These are phyloP conservation scores for Talaromyces rugulosus DNA, from an alignment of 2,329 filamentous ascomycete species.

Conservation along the genomic window DNA sequence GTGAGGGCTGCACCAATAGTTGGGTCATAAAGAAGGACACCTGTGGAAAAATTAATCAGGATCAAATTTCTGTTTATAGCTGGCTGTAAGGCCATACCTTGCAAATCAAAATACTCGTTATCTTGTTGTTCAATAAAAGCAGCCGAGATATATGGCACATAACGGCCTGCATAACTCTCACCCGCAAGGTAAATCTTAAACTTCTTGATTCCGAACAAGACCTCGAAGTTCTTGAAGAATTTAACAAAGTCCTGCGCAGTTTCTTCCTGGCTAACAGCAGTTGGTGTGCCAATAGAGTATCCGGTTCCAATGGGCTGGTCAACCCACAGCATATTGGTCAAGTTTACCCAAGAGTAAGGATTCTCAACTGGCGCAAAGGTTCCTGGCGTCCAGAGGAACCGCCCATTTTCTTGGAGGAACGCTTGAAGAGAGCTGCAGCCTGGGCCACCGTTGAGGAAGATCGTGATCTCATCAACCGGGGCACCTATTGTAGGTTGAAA, in stretches of 20 bases:
- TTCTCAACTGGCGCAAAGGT: slow-evolving; percentile 63
- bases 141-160: slow-evolving; percentile 69
- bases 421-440: slow-evolving; percentile 60
- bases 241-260: slow-evolving; percentile 67
- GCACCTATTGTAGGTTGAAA: slow-evolving; percentile 43
- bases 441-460: slow-evolving; percentile 51
- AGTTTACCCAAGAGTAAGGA: slow-evolving; percentile 65
- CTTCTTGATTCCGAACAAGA: slow-evolving; percentile 63
- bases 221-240: slow-evolving; percentile 74
- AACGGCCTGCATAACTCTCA: slow-evolving; percentile 66
- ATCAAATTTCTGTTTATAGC: background rate
- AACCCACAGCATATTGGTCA: slow-evolving; percentile 69
- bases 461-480: slow-evolving; percentile 40
- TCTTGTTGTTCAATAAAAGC: slow-evolving; percentile 68
- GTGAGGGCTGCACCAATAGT: slow-evolving; percentile 42
- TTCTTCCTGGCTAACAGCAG: slow-evolving; percentile 63
- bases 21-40: slow-evolving; percentile 68
- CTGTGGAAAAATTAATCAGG: slow-evolving; percentile 10
- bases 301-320: slow-evolving; percentile 55
- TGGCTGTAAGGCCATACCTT: slow-evolving; percentile 40
- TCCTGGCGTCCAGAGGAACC: slow-evolving; percentile 66
- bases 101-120: slow-evolving; percentile 63
- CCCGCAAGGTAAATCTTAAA: slow-evolving; percentile 71
- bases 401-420: slow-evolving; percentile 71
- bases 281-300: slow-evolving; percentile 62